Percentiles rank a stretch among this genome's conserved stretches.
phyloP scores from a whole-genome alignment of 192 early-diverging fungal species.

The Backusella australiensis region DNA sequence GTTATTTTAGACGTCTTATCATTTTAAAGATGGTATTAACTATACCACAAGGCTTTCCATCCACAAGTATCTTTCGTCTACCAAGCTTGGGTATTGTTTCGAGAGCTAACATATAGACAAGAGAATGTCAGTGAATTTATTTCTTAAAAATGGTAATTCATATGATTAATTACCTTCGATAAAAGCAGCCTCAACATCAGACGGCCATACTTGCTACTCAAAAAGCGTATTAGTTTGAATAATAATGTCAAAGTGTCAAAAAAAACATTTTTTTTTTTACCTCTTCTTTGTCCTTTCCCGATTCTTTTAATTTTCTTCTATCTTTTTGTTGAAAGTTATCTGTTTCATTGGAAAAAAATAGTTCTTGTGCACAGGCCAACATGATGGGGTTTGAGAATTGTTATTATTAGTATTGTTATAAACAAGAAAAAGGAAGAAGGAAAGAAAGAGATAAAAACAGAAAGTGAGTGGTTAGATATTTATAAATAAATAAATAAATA shows the following conservation, averaged over 20 bases:
- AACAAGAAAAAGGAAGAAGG: not conserved
- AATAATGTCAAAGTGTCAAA: not conserved
- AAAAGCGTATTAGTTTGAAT: not conserved
- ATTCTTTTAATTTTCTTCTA: conserved; percentile 2
- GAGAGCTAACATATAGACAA: conserved; percentile 32
- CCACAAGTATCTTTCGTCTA: conserved; percentile 50
- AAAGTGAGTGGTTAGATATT: not conserved
- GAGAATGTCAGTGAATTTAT: conserved; percentile 11
- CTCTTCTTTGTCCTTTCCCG: conserved; percentile 26
- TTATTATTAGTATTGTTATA: too few relatives aligned
- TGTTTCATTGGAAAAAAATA: conserved; percentile 17
- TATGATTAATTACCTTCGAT: conserved; percentile 45
- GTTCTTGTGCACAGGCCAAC: conserved; percentile 35
- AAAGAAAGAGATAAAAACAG: not conserved
- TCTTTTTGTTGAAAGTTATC: conserved; percentile 12
- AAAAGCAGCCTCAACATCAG: conserved; percentile 56
- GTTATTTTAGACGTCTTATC: not conserved
- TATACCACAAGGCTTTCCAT: conserved; percentile 51
- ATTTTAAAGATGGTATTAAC: not conserved
- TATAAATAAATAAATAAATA: not conserved
- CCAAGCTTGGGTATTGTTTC: conserved; percentile 54
- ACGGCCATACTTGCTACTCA: conserved; percentile 53
- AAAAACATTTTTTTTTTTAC: not conserved
- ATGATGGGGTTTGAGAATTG: conserved; percentile 9
- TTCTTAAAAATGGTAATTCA: not conserved